Evolutionary conservation across 2,329 filamentous ascomycete species (phyloP).

Genomic region (Fusarium xyrophilum): DNA sequence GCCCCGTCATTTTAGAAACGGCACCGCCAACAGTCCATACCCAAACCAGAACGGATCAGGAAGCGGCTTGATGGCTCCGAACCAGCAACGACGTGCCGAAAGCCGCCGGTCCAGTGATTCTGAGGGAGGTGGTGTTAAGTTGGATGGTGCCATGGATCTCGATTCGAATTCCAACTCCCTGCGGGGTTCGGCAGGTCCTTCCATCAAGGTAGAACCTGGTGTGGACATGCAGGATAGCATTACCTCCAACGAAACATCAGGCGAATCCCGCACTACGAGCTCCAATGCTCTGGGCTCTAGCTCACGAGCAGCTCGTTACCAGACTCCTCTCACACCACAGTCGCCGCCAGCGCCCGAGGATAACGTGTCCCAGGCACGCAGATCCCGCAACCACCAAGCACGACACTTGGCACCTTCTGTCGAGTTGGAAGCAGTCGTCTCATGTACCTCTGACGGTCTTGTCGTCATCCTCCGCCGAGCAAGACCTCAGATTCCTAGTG

Average conservation of each 20-base stretch:
- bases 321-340: slow-evolving; percentile 30
- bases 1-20: background rate
- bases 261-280: slow-evolving; percentile 23
- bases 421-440: slow-evolving; percentile 88
- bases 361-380: background rate
- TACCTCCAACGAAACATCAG: slow-evolving; percentile 6
- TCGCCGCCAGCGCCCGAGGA: slow-evolving; percentile 5
- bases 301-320: slow-evolving; percentile 6
- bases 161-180: slow-evolving; percentile 42
- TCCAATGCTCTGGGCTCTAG: slow-evolving; percentile 14
- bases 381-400: slow-evolving; percentile 4
- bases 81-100: slow-evolving; percentile 6
- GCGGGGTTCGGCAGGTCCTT: slow-evolving; percentile 33
- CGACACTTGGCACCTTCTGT: slow-evolving; percentile 53
- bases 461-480: slow-evolving; percentile 82
- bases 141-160: slow-evolving; percentile 53
- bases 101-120: slow-evolving; percentile 50
- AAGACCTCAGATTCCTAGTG: slow-evolving; percentile 70
- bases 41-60: background rate
- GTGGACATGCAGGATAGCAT: slow-evolving; percentile 30
- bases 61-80: background rate
- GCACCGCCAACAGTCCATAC: background rate
- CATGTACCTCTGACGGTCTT: slow-evolving; percentile 86
- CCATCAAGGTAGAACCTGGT: slow-evolving; percentile 49
- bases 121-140: slow-evolving; percentile 55